Conservation (phyloP, 108 stramenopile genomes). For the Fragilaria crotonensis region DNA sequence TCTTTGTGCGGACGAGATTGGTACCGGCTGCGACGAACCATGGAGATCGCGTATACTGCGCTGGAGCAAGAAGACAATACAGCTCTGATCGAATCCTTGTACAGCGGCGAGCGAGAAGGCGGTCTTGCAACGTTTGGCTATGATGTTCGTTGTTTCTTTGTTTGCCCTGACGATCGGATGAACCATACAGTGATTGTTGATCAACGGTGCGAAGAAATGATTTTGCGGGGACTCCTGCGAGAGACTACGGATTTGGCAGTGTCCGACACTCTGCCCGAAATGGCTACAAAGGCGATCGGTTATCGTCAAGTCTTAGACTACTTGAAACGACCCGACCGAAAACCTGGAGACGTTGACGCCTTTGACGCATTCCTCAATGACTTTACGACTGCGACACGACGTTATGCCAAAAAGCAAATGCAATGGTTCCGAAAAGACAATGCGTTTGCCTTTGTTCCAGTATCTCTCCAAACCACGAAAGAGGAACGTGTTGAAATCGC, state of each 20-base stretch:
- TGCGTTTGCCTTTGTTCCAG: constrained; percentile 76
- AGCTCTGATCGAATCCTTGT: constrained; percentile 38
- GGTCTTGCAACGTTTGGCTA: constrained; percentile 51
- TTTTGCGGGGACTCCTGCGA: constrained; percentile 66
- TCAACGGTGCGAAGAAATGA: constrained; percentile 88
- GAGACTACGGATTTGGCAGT: constrained; percentile 72
- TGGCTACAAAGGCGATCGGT: constrained; percentile 86
- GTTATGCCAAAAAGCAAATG: constrained; percentile 93
- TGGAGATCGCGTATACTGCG: constrained; percentile 79
- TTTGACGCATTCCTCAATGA: constrained; percentile 68
- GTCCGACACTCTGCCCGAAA: constrained; percentile 60
- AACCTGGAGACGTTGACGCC: constrained; percentile 33
- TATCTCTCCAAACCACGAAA: constrained; percentile 32
- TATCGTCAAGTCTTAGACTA: constrained; percentile 94
- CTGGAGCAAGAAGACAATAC: constrained; percentile 26
- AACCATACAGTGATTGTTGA: constrained; percentile 78
- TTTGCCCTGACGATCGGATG: constrained; percentile 87
- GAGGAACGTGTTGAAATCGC: constrained; percentile 34
- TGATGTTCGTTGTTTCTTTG: constrained; percentile 95
- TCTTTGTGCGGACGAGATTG: constrained; percentile 74
- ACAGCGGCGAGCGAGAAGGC: constrained; percentile 65
- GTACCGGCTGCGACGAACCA: constrained; percentile 84
- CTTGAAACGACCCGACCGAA: constrained; percentile 38
- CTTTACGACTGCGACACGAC: constrained; percentile 84
- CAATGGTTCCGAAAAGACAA: constrained; percentile 88